These are phyloP conservation scores for Pseudonitzschia multiseries DNA, from an alignment of 108 stramenopile genomes.

Conservation along the genomic window DNA sequence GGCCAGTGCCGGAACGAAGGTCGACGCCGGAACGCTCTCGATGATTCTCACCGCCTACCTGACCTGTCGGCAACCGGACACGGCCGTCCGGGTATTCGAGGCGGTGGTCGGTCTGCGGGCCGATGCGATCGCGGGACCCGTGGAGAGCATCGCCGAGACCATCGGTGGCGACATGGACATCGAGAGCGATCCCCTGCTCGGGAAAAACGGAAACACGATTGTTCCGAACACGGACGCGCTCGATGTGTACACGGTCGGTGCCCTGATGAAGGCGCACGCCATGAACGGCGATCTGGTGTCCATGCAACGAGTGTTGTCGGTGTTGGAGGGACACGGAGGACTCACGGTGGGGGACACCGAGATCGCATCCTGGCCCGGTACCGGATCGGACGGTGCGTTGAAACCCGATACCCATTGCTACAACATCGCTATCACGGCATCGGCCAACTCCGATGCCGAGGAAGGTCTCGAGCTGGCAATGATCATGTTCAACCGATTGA, in stretches of 20 bases:
- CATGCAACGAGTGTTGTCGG: conserved; percentile 65
- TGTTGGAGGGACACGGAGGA: conserved; percentile 64
- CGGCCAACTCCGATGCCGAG: conserved; percentile 50
- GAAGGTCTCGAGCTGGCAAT: conserved; percentile 57
- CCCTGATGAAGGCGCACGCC: conserved; percentile 75
- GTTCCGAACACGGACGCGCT: conserved; percentile 53
- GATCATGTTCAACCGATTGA: conserved; percentile 66
- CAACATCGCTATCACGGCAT: conserved; percentile 79
- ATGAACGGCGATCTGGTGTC: conserved; percentile 54
- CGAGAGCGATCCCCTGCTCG: conserved; percentile 36
- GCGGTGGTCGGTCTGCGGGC: conserved; percentile 63
- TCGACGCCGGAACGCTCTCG: conserved; percentile 74
- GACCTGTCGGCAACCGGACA: conserved; percentile 55
- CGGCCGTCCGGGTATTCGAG: conserved; percentile 74
- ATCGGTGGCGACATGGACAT: conserved; percentile 24
- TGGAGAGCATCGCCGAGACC: conserved; percentile 14
- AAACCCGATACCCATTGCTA: conserved; percentile 69
- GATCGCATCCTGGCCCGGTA: conserved; percentile 67
- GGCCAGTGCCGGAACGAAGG: conserved; percentile 58
- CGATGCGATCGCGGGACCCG: conserved; percentile 47
- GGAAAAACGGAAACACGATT: conserved; percentile 30
- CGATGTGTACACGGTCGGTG: conserved; percentile 69
- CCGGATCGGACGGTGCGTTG: conserved; percentile 56
- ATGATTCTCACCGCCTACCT: conserved; percentile 79
- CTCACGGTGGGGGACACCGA: conserved; percentile 42